Base-by-base conservation (phyloP, 192 early-diverging fungal species). In the Tieghemiomyces parasiticus region DNA sequence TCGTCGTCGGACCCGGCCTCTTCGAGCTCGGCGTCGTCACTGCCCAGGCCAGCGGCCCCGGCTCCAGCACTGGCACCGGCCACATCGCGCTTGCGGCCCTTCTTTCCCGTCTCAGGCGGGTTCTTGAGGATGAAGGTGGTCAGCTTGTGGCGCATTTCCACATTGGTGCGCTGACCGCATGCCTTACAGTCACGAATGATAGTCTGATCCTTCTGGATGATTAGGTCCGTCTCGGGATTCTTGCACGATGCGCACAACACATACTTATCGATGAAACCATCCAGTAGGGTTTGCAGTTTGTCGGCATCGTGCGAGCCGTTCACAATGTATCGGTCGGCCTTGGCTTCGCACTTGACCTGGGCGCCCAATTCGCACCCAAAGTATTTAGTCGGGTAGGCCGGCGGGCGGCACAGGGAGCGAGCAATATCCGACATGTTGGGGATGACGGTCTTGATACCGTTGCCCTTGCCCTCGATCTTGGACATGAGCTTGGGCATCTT, bases 371-470 rank as follows among this genome's bases (percentile, higher is more conserved):
- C 95, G 63, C 74, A 83, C 32, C 95, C 95, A 83, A 98, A 97
- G 76, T 78, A 94, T 78, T 87, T 89, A 34, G 86, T 87, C 38
- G 89, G 81, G 59, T 91, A 97, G 29, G 86, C 68, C 19, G 90
- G 84, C 30, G 93, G 94, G 45, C 95, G 83, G 65, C 75, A 75
- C 29, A 99, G 78, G 22, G 94, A 81, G 61, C 87, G 87, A 22
- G 92, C 86, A 62, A 99, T 85, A 59, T 96, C 92, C 33, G 82
- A 62, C 87, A 99, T 96, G 82, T 99, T 99, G 59, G 89, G 86
- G 63, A 99, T 78, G 48, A 95, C 91, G 8, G 95, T 99, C 74
- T 99, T 99, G 74, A 99, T 97, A 60, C 94, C 94, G 78, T 99
- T 99, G 48, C 95, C 95, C 71, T 88, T 91, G 62, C 95, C 95